Evolutionary conservation across 78 protist species (phyloP).

Genomic region (Dictyostelium brefeldianum): DNA sequence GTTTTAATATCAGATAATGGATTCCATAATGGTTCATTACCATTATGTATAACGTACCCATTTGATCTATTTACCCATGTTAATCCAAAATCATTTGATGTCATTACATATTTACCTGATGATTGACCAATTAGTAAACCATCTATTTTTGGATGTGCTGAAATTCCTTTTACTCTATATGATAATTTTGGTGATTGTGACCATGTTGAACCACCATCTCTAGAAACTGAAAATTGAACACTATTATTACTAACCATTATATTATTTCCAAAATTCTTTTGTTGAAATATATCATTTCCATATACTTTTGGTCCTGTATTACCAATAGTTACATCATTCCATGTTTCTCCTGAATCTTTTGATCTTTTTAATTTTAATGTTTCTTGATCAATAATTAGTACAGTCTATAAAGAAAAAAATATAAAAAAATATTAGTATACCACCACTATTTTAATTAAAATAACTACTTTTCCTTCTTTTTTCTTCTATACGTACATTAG

Average conservation of each 20-base stretch:
- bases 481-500: too few species aligned
- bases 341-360: neutral
- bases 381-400: too few species aligned
- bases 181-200: neutral
- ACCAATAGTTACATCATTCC: neutral
- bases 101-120: neutral
- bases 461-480: too few species aligned
- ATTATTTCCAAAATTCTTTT: neutral
- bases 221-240: conserved; percentile 4
- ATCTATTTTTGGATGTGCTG: neutral
- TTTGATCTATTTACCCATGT: conserved; percentile 22
- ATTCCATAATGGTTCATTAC: neutral
- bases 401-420: too few species aligned
- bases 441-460: too few species aligned
- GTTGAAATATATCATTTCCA: neutral
- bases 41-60: neutral
- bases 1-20: neutral
- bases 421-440: too few species aligned
- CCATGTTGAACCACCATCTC: conserved; percentile 18
- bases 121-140: neutral
- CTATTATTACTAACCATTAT: neutral
- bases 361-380: neutral
- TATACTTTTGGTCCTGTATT: neutral
- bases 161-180: neutral
- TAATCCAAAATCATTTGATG: conserved; percentile 49